phyloP scores from a whole-genome alignment of 768 basidiomycete genomes.

The Boletus insuetus region DNA sequence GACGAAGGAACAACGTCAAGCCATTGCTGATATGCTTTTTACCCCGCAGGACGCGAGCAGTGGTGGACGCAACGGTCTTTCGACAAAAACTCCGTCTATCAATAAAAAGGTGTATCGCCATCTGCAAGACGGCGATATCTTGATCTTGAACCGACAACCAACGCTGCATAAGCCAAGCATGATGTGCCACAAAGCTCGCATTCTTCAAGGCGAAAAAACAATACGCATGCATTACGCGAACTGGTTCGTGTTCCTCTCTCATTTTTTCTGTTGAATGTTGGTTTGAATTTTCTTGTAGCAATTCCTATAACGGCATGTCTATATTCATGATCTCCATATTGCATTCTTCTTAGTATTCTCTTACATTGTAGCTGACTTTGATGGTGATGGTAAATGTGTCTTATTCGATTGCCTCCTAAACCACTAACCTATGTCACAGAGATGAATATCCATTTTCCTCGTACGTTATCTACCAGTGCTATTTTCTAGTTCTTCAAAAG shows the following conservation, averaged over 20 bases:
- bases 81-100: slow-evolving; percentile 72
- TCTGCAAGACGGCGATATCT: slow-evolving; percentile 88
- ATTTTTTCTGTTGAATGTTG: background rate
- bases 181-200: slow-evolving; percentile 96
- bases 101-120: slow-evolving; percentile 99
- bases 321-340: slow-evolving; percentile 2
- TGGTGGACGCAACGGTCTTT: slow-evolving; percentile 51
- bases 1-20: slow-evolving; percentile 84
- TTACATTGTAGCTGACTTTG: slow-evolving; percentile 69
- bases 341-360: slow-evolving; percentile 3
- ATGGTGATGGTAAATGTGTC: slow-evolving; percentile 71
- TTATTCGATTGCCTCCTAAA: background rate
- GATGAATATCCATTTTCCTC: slow-evolving; percentile 99
- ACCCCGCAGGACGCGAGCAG: slow-evolving; percentile 77
- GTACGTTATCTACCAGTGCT: slow-evolving; percentile 44
- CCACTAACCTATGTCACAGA: slow-evolving; percentile 45
- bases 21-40: slow-evolving; percentile 91
- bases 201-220: slow-evolving; percentile 94
- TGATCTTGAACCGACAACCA: slow-evolving; percentile 96
- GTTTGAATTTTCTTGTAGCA: slow-evolving; percentile 49
- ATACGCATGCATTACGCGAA: slow-evolving; percentile 99
- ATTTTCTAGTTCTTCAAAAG: background rate
- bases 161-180: slow-evolving; percentile 99
- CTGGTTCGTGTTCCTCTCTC: slow-evolving; percentile 56
- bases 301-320: slow-evolving; percentile 89